These are phyloP conservation scores for Camelina hispida DNA, from an alignment of 345 rosid species.

Conservation along the genomic window DNA sequence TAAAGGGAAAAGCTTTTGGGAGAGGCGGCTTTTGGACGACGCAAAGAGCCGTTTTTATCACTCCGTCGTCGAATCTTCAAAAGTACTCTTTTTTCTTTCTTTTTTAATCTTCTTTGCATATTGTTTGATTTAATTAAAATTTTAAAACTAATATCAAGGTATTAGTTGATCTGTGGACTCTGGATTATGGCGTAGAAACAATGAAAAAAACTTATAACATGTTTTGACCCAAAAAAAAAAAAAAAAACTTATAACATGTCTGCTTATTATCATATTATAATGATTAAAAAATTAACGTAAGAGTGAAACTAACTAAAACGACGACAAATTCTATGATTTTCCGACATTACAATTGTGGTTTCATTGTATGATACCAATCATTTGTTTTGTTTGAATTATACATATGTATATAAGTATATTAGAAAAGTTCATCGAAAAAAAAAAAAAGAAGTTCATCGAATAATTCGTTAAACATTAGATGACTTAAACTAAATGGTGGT, in stretches of 20 bases:
- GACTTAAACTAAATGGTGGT: too few relatives aligned
- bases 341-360: too few relatives aligned
- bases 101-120: neutral
- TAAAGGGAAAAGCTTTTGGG: conserved; percentile 23
- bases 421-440: too few relatives aligned
- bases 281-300: too few relatives aligned
- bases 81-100: neutral
- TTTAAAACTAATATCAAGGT: conserved; percentile 3
- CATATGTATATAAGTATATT: too few relatives aligned
- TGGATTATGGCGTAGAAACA: conserved; percentile 35
- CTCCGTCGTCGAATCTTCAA: conserved; percentile 38
- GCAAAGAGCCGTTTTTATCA: conserved; percentile 38
- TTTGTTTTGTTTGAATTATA: too few relatives aligned
- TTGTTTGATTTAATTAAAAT: neutral
- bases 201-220: conserved; percentile 7
- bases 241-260: conserved; percentile 2
- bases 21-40: conserved; percentile 45
- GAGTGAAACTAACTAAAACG: neutral
- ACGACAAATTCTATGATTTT: neutral
- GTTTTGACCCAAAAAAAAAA: too few relatives aligned
- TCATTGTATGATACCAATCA: too few relatives aligned
- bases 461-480: too few relatives aligned
- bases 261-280: neutral
- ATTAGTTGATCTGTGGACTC: neutral
- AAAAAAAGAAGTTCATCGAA: too few relatives aligned